Evolutionary conservation across 2,329 filamentous ascomycete species (phyloP).

Genomic region (Aspergillus niger): DNA sequence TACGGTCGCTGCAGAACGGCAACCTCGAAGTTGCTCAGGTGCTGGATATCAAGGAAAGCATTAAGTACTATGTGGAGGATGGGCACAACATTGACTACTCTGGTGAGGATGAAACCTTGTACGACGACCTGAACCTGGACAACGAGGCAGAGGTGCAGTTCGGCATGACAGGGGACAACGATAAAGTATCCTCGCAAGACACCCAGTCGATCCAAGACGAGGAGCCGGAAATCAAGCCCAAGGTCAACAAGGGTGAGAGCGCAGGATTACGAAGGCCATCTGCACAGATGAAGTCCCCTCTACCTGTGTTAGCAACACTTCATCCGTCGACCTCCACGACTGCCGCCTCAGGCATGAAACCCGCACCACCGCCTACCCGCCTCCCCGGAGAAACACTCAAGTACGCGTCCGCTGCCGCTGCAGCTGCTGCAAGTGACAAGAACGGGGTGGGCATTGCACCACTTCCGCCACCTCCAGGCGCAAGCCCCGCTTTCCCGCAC

Average conservation of each 20-base stretch:
- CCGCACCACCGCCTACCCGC: slow-evolving; percentile 80
- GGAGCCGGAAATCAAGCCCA: slow-evolving; percentile 63
- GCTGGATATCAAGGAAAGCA: slow-evolving; percentile 83
- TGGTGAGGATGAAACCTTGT: slow-evolving; percentile 85
- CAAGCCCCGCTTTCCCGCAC: slow-evolving; percentile 53
- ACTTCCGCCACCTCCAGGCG: slow-evolving; percentile 82
- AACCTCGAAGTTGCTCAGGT: slow-evolving; percentile 86
- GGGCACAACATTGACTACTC: slow-evolving; percentile 86
- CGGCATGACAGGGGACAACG: slow-evolving; percentile 77
- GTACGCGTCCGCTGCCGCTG: slow-evolving; percentile 93
- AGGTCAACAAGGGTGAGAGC: slow-evolving; percentile 59
- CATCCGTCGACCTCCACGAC: slow-evolving; percentile 60
- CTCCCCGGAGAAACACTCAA: slow-evolving; percentile 88
- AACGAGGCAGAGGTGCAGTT: slow-evolving; percentile 82
- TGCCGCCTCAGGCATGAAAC: slow-evolving; percentile 76
- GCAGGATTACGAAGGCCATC: slow-evolving; percentile 71
- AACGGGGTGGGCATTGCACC: slow-evolving; percentile 88
- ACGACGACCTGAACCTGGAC: slow-evolving; percentile 89
- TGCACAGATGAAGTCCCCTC: slow-evolving; percentile 85
- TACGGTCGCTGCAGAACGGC: slow-evolving; percentile 88
- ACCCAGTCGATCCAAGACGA: slow-evolving; percentile 91
- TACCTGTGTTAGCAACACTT: slow-evolving; percentile 88
- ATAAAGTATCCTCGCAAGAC: slow-evolving; percentile 93
- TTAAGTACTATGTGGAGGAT: slow-evolving; percentile 92
- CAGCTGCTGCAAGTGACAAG: slow-evolving; percentile 87